Conservation (phyloP, 345 rosid genomes). For the Moringa oleifera region DNA sequence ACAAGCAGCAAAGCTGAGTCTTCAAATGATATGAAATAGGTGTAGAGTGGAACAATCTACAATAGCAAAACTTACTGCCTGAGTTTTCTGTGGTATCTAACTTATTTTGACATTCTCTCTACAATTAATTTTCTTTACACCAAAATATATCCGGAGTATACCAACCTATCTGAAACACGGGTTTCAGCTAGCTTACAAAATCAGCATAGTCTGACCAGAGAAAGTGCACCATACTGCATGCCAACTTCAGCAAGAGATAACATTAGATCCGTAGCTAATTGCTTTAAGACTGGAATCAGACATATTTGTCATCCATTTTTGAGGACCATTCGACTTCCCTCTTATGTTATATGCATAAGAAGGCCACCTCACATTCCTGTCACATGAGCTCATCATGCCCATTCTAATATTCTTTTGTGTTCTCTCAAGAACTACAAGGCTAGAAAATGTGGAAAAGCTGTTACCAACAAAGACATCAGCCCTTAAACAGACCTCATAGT, state of each 20-base stretch:
- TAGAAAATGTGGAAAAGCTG: slow-evolving; percentile 92
- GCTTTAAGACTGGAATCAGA: slow-evolving; percentile 69
- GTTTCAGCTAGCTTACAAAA: background rate
- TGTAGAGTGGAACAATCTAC: too few relatives aligned
- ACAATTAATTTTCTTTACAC: slow-evolving; percentile 12
- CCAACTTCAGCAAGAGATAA: slow-evolving; percentile 57
- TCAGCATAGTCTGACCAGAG: background rate
- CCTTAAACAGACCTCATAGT: slow-evolving; percentile 85
- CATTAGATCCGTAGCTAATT: slow-evolving; percentile 77
- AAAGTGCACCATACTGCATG: background rate
- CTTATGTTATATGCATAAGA: slow-evolving; percentile 77
- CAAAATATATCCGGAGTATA: background rate
- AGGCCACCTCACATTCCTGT: slow-evolving; percentile 55
- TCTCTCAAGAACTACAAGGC: slow-evolving; percentile 83
- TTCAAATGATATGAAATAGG: too few relatives aligned
- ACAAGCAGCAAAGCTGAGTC: too few relatives aligned
- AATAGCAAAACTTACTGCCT: too few relatives aligned
- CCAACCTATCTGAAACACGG: background rate
- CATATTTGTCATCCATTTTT: slow-evolving; percentile 87
- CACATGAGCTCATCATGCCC: slow-evolving; percentile 58
- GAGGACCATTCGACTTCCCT: slow-evolving; percentile 60
- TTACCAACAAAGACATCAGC: slow-evolving; percentile 91
- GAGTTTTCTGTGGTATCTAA: too few relatives aligned
- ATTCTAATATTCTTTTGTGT: slow-evolving; percentile 65
- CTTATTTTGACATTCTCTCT: slow-evolving; percentile 7